Percentiles rank a stretch among this genome's conserved stretches.
phyloP scores from a whole-genome alignment of 1,284 basidiomycete species.

The Sanghuangporus baumii region DNA sequence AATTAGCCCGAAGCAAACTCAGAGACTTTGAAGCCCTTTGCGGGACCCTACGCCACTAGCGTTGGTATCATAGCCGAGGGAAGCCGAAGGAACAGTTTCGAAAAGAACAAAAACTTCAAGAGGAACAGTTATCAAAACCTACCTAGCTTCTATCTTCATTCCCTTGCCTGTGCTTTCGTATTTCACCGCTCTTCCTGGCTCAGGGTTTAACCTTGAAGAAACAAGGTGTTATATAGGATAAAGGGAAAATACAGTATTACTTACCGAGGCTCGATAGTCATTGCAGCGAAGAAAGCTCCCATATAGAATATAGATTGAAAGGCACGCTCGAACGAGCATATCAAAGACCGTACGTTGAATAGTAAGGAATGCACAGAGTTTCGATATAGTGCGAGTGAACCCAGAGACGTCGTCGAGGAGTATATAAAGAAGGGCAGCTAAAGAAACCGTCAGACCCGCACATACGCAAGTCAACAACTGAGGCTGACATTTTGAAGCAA shows the following conservation, averaged over 20 bases:
- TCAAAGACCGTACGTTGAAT: slow-evolving; percentile 52
- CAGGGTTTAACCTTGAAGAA: slow-evolving; percentile 42
- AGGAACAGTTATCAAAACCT: slow-evolving; percentile 16
- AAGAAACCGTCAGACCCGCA: not conserved
- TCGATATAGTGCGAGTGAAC: slow-evolving; percentile 71
- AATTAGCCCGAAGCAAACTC: not conserved
- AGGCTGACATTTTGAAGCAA: slow-evolving; percentile 61
- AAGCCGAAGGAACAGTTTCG: not conserved
- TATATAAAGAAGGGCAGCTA: slow-evolving; percentile 70
- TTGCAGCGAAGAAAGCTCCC: slow-evolving; percentile 74
- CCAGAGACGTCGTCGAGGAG: slow-evolving; percentile 65
- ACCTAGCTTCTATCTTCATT: slow-evolving; percentile 68
- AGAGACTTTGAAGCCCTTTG: not conserved
- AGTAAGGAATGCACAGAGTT: slow-evolving; percentile 68
- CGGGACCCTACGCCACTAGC: no score
- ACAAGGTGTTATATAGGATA: not conserved
- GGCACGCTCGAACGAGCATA: slow-evolving; percentile 58
- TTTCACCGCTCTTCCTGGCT: slow-evolving; percentile 38
- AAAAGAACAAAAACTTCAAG: not conserved
- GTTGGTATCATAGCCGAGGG: not conserved
- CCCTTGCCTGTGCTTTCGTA: slow-evolving; percentile 48
- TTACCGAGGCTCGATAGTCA: slow-evolving; percentile 54
- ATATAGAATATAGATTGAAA: slow-evolving; percentile 79
- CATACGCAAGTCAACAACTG: slow-evolving; percentile 4
- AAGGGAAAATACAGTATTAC: not conserved